Evolutionary conservation across 768 basidiomycete genomes (phyloP), one percentile per base, ranked within the genome.

Genomic region (Boletus tylopilopsis): DNA sequence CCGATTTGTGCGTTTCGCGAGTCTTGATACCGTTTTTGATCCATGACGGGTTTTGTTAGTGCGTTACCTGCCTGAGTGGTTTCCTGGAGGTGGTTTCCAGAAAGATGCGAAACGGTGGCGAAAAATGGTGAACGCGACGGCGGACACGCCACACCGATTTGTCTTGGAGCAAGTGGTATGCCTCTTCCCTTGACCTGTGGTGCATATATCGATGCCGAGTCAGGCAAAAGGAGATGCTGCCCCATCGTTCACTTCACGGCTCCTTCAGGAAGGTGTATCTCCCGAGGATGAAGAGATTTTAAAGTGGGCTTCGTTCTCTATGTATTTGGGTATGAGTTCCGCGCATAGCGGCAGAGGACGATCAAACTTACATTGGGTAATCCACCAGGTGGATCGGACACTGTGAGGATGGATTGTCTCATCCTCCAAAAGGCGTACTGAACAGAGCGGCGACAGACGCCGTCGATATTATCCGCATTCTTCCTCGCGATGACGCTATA

Each of bases 311-410:
- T 46, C 54, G 6, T 43, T 57, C n/a, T 37, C 48, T 15, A 53
- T 60, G 51, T 60, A 57, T 30, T 0, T 54, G 4, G 58, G 61
- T 60, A 47, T 24, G 49, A 10, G 10, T 38, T 50, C 9, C 1
- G 10, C 2, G 27, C 8, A 35, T 40, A 23, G 4, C 13, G n/a
- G n/a, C 22, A 2, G 1, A 7, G 6, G 10, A 24, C 6, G 4
- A 6, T 16, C 19, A 5, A 13, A 18, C 42, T 45, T 13, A 27
- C n/a, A 11, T 53, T 2, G 4, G 30, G 12, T 33, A 6, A 13
- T 41, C 10, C 30, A 30, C 37, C 35, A 76, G 78, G 35, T 23
- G 61, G 49, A 42, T 27, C 55, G 3, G 57, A 62, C 11, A 59
- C 54, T 1, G 59, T 55, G 12, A 18, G 47, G 27, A n/a, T 8